Evolutionary conservation across 148 eudicot genomes (phyloP).

Genomic region (Arctostaphylos glauca): DNA sequence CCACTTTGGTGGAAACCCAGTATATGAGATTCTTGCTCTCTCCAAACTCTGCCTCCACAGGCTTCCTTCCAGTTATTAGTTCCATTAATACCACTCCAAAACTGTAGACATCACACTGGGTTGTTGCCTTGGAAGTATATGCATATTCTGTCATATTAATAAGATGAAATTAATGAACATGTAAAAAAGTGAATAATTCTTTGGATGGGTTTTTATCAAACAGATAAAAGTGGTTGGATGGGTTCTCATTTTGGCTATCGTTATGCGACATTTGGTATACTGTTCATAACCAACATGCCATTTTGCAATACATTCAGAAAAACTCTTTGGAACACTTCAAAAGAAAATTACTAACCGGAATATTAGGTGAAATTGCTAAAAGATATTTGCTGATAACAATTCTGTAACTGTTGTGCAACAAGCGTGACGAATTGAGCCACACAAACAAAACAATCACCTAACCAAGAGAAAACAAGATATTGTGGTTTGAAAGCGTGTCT

Average conservation of each 20-base stretch:
- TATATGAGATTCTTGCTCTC: conserved; percentile 88
- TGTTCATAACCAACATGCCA: not conserved
- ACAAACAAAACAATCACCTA: not conserved
- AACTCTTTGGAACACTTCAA: not conserved
- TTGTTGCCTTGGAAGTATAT: conserved; percentile 80
- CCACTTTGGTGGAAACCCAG: conserved; percentile 73
- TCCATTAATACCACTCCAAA: conserved; percentile 97
- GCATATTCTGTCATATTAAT: conserved; percentile 63
- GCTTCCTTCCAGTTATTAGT: conserved; percentile 85
- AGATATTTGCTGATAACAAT: not conserved
- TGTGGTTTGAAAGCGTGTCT: not conserved
- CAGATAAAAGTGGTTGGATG: not conserved
- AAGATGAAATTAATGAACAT: not conserved
- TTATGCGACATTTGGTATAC: not conserved
- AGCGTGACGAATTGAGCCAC: not conserved
- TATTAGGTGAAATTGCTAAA: not conserved
- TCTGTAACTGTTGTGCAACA: not conserved
- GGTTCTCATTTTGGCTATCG: not conserved
- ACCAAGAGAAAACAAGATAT: not conserved
- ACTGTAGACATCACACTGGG: conserved; percentile 93
- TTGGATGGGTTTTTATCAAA: not conserved
- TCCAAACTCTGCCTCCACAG: conserved; percentile 86
- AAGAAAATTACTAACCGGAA: not conserved
- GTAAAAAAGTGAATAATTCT: not conserved
- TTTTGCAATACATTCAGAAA: not conserved